Percentiles rank a stretch among this genome's conserved stretches.
Evolutionary conservation across 2,329 filamentous ascomycete species (phyloP).

Genomic region (Cyanodermella asteris): DNA sequence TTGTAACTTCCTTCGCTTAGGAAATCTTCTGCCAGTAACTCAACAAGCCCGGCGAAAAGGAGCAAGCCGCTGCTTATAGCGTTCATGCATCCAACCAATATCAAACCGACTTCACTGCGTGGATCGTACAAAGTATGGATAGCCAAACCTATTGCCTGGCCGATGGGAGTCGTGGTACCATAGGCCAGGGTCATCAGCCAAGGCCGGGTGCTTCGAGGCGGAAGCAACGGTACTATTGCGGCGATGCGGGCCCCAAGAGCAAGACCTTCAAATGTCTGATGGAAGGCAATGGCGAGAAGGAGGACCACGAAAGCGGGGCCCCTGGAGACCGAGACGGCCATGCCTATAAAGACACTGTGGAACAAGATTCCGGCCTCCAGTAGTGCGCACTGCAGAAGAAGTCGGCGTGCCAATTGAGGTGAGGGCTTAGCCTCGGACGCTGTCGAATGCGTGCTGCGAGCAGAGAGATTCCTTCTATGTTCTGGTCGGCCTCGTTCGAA

Average conservation of each 20-base stretch:
- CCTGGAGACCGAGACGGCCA: constrained; percentile 64
- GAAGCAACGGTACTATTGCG: constrained; percentile 47
- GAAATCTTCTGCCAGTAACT: constrained; percentile 71
- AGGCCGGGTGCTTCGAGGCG: constrained; percentile 48
- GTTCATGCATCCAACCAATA: constrained; percentile 76
- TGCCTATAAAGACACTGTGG: constrained; percentile 69
- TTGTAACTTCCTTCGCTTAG: constrained; percentile 43
- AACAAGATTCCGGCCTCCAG: constrained; percentile 70
- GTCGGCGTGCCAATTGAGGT: constrained; percentile 19
- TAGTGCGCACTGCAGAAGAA: constrained; percentile 55
- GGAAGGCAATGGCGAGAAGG: constrained; percentile 59
- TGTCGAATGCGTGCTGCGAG: constrained; percentile 6
- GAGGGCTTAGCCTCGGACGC: constrained; percentile 6
- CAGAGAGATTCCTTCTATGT: constrained; percentile 2
- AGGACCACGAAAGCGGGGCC: constrained; percentile 63
- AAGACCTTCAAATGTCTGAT: constrained; percentile 75
- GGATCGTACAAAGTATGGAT: constrained; percentile 66
- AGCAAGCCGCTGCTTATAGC: constrained; percentile 62
- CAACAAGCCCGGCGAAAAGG: constrained; percentile 63
- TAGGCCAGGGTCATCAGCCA: constrained; percentile 47
- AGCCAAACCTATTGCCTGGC: constrained; percentile 60
- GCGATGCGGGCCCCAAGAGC: constrained; percentile 71
- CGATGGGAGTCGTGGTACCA: constrained; percentile 53
- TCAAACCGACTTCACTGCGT: constrained; percentile 47
- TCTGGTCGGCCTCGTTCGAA: constrained; percentile 1